Evolutionary conservation across 1,139 yeast species (phyloP), one percentile per base, ranked within the genome.

Genomic region (Williopsis jadinii): DNA sequence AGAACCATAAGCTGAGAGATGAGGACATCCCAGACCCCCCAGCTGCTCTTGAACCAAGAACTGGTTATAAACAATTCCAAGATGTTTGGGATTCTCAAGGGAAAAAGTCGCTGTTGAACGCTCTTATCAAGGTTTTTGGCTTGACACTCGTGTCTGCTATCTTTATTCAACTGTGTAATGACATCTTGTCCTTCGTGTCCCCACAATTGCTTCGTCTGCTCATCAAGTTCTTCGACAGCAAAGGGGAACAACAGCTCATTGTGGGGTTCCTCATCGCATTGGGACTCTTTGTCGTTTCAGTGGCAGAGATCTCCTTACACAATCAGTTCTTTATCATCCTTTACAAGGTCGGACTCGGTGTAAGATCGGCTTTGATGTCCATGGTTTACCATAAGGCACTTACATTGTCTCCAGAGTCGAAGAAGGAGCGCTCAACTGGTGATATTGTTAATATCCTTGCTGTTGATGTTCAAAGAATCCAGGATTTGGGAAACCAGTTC

Each of bases 401-500:
- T 46, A 63, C 53, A 15, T 55, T 78, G 8, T 71, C 82, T 1
- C 64, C 71, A 4, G 70, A 68, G 26, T 66, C 79, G 8, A 62
- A 73, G 40, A 60, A 64, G 31, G 63, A 65, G 13, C 62, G 70
- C 32, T 59, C 80, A 1, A 66, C 79, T 0, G 84, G 84, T 50
- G 82, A 77, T 43, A 73, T 78, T 35, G 62, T 77, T 40, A 78
- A 77, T 48, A 61, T 74, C 52, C 67, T 77, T 58, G 68, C 83
- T n/a, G 78, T 76, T 30, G 84, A 78, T 60, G 74, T 73, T n/a
- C 60, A 56, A 31, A 69, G 78, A 51, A 68, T 80, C 36, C 84
- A 74, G 47, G 70, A 68, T 26, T 59, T 77, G 40, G 64, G 77
- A 4, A 72, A 70, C 46, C 71, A 73, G 43, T 62, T 80, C 34